Base-by-base conservation (phyloP, 2,329 filamentous ascomycete genomes). In the Niveomyces coronatus region DNA sequence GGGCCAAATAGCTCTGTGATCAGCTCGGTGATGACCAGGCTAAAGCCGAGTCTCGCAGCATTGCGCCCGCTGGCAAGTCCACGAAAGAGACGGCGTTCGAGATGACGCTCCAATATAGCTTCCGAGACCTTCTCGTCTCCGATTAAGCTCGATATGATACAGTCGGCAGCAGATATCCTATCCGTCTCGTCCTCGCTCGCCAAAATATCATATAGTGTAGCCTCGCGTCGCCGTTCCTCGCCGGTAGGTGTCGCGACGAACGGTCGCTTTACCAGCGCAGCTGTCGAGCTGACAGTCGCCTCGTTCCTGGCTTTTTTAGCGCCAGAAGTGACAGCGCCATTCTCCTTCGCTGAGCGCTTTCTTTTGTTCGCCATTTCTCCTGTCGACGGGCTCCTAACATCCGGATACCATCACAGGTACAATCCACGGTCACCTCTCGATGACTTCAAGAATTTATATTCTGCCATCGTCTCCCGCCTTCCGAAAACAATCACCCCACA, bases 41-140 rank as follows among this genome's bases (percentile, higher is more conserved):
- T 94, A 57, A 94, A 95, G 4, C 91, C 91, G 35, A 91, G 65
- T 18, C 91, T 74, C 14, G 89, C 86, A 10, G 85, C 85, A 63
- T 94, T 94, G 41, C 86, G 79, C 39, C 86, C 82, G 56, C 87
- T 95, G 44, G 88, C 87, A 14, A 96, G 76, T 28, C 91, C 91
- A 39, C 85, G 78, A 56, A 95, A 85, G 26, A 98, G 67, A 18
- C 82, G 72, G 53, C 74, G 74, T 45, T 76, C 72, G 20, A 81
- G 61, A 48, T 81, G 76, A 42, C 74, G 63, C 47, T 68, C 57
- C 11, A 81, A 61, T 3, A 74, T 68, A 1, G 61, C 49, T 52
- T 79, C 74, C 3, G 65, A 45, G 4, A 69, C 70, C 22, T 62
- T 61, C 15, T 71, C 58, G 30, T 61, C 63, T 27, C 57, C 66